phyloP scores from a whole-genome alignment of 2,329 filamentous ascomycete genomes.

The Pezicula rhizophila region DNA sequence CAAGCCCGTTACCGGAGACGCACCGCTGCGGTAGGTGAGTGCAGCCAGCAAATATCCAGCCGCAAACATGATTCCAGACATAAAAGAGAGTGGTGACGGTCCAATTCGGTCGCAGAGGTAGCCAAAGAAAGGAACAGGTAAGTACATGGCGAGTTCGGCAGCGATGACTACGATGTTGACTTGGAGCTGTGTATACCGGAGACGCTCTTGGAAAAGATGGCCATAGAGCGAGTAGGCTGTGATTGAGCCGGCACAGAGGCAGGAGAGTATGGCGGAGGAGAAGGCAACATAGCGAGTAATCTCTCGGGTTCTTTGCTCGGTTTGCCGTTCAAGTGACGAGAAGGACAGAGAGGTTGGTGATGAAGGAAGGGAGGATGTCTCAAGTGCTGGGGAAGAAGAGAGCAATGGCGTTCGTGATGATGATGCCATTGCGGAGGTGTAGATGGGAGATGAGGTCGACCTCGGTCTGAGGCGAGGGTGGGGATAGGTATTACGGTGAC shows the following conservation, averaged over 20 bases:
- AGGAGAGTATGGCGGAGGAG: constrained; percentile 45
- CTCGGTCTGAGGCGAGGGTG: too few species aligned
- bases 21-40: constrained; percentile 61
- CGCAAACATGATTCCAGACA: constrained; percentile 70
- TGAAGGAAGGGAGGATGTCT: constrained; percentile 10
- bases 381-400: not conserved
- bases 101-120: constrained; percentile 88
- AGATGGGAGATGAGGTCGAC: not conserved
- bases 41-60: constrained; percentile 80
- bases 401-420: not conserved
- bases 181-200: constrained; percentile 85
- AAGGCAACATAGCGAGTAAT: constrained; percentile 40
- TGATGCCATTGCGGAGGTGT: not conserved
- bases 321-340: constrained; percentile 12
- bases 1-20: constrained; percentile 33
- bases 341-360: constrained; percentile 10
- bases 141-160: constrained; percentile 82
- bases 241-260: constrained; percentile 82
- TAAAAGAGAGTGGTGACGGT: constrained; percentile 67
- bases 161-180: constrained; percentile 87
- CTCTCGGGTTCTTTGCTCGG: constrained; percentile 14
- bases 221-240: constrained; percentile 93
- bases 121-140: constrained; percentile 84
- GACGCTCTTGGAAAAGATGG: constrained; percentile 76
- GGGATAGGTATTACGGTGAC: too few species aligned